Conservation (phyloP, 495 filamentous ascomycete species). For the Xylaria nigripes region DNA sequence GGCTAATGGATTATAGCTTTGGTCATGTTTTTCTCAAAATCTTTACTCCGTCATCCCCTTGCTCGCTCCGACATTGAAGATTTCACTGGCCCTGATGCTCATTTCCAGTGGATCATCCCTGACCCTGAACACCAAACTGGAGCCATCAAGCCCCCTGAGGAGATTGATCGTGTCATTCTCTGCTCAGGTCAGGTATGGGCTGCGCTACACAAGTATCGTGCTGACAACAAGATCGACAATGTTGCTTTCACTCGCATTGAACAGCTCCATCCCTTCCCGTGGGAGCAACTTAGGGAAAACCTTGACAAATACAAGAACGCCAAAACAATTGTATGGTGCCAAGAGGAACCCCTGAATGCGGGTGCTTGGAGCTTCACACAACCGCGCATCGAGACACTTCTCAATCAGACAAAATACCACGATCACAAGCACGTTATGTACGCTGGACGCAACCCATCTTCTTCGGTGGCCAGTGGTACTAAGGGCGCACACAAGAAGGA, state of each 20-base stretch:
- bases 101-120: slow-evolving; percentile 93
- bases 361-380: slow-evolving; percentile 93
- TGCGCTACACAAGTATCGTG: slow-evolving; percentile 82
- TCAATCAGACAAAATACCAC: slow-evolving; percentile 87
- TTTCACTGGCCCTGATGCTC: slow-evolving; percentile 70
- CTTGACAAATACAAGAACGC: slow-evolving; percentile 93
- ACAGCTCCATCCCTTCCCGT: slow-evolving; percentile 97
- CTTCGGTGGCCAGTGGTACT: slow-evolving; percentile 84
- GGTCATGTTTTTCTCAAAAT: slow-evolving; percentile 95
- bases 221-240: slow-evolving; percentile 71
- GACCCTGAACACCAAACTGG: slow-evolving; percentile 71
- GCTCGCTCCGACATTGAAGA: slow-evolving; percentile 83
- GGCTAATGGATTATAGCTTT: slow-evolving; percentile 49
- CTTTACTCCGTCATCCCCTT: slow-evolving; percentile 83
- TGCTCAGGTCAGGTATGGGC: slow-evolving; percentile 94
- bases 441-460: slow-evolving; percentile 82
- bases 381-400: slow-evolving; percentile 88
- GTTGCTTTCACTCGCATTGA: slow-evolving; percentile 91
- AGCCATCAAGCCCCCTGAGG: slow-evolving; percentile 65
- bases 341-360: slow-evolving; percentile 96
- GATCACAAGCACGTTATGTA: slow-evolving; percentile 93
- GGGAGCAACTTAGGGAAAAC: slow-evolving; percentile 92
- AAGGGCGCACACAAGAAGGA: slow-evolving; percentile 88
- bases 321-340: slow-evolving; percentile 89
- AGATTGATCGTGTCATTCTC: slow-evolving; percentile 89